These are phyloP conservation scores for Didymosphaeria variabile DNA, from an alignment of 2,329 filamentous ascomycete species.

Conservation along the genomic window DNA sequence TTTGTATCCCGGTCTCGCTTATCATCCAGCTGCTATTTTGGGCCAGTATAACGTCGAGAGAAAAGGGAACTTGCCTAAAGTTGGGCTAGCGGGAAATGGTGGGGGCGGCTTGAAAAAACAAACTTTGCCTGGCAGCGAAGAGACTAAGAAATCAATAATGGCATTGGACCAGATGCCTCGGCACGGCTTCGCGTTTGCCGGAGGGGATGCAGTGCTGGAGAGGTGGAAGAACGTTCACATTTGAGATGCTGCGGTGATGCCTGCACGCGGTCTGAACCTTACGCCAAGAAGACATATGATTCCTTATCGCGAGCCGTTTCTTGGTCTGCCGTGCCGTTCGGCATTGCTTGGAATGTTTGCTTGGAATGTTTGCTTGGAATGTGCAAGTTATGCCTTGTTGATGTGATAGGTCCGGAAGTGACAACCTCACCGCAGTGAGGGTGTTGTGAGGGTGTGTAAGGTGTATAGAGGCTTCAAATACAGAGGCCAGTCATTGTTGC, in stretches of 20 bases:
- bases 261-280: background rate
- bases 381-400: background rate
- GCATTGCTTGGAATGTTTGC: too few species aligned
- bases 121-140: background rate
- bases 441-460: background rate
- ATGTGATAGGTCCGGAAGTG: background rate
- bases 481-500: background rate
- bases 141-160: background rate
- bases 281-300: background rate
- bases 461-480: background rate
- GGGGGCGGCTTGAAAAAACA: background rate
- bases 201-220: background rate
- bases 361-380: too few species aligned
- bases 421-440: background rate
- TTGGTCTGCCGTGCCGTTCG: background rate
- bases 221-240: background rate
- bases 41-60: background rate
- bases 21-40: conserved; percentile 10
- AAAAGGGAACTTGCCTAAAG: background rate
- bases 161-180: background rate
- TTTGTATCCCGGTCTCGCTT: conserved; percentile 12
- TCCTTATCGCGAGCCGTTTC: background rate
- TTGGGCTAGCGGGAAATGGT: background rate
- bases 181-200: background rate
- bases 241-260: background rate